Conservation (phyloP, 1,284 basidiomycete genomes). For the Xerocomus nothofagi region DNA sequence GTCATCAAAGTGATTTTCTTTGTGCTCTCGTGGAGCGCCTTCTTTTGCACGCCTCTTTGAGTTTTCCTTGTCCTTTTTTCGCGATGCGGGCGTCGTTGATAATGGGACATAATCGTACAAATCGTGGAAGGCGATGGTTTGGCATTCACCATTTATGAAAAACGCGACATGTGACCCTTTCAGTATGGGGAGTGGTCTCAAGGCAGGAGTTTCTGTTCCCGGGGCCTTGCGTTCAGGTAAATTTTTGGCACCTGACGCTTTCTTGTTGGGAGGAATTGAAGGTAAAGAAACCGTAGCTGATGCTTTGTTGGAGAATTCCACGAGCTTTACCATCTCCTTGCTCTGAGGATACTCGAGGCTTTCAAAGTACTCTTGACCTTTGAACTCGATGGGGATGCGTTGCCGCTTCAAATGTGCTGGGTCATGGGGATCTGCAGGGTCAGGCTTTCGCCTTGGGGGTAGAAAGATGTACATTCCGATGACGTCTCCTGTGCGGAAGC, state of each 20-base stretch:
- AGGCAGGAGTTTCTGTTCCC: slow-evolving; percentile 33
- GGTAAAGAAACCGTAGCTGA: slow-evolving; percentile 58
- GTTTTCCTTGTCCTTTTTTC: slow-evolving; percentile 54
- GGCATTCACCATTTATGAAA: slow-evolving; percentile 89
- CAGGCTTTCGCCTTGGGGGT: slow-evolving; percentile 61
- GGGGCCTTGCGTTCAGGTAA: slow-evolving; percentile 47
- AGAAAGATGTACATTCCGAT: slow-evolving; percentile 93
- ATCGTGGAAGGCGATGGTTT: slow-evolving; percentile 85
- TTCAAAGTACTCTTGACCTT: slow-evolving; percentile 97
- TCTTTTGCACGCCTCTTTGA: slow-evolving; percentile 57
- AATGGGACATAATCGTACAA: slow-evolving; percentile 91
- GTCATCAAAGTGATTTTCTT: slow-evolving; percentile 88
- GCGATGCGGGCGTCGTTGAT: slow-evolving; percentile 55
- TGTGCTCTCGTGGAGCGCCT: slow-evolving; percentile 67
- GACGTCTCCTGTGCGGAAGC: slow-evolving; percentile 84
- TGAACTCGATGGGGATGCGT: slow-evolving; percentile 91
- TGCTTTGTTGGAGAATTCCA: slow-evolving; percentile 68
- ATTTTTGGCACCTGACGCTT: slow-evolving; percentile 65
- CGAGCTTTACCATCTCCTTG: slow-evolving; percentile 92
- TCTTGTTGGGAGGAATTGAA: slow-evolving; percentile 54
- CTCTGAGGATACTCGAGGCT: slow-evolving; percentile 85
- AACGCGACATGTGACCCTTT: slow-evolving; percentile 80
- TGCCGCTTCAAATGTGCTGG: slow-evolving; percentile 79
- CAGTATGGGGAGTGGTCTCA: slow-evolving; percentile 73
- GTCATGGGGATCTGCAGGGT: slow-evolving; percentile 63